Evolutionary conservation across 2,329 filamentous ascomycete species (phyloP), one percentile per base, ranked within the genome.

Genomic region (Zalaria obscura): DNA sequence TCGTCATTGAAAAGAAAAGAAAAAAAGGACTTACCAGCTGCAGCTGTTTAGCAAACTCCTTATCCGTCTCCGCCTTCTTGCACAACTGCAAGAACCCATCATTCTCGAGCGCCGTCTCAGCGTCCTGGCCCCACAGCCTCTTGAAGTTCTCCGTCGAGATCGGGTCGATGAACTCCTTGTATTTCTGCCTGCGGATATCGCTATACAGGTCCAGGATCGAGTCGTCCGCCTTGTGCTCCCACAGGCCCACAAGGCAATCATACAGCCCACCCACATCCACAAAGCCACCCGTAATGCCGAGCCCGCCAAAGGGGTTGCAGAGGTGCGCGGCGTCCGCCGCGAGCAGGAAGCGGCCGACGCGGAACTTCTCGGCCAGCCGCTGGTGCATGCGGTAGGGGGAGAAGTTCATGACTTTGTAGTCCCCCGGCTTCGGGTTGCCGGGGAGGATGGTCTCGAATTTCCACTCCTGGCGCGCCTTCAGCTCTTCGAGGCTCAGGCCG

Each of bases 321-420:
- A 53, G 38, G 45, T 65, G 62, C n/a, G 62, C 62, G 8, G 62
- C 61, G 45, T 64, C 62, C 3, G 61, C 62, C n/a, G 55, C 50
- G 2, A 65, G 40, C 11, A 59, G 47, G 4, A 62, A 54, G 5
- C 56, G 50, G 1, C 56, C 57, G 10, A 50, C 50, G 42, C 52
- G 52, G n/a, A 64, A 49, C 5, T 47, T 54, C 8, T 53, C 46
- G 4, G 54, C 60, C 27, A 57, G 56, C 1, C 59, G 48, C 48
- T 65, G 63, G 42, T 65, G 62, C 34, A 62, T 60, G 40, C 58
- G 58, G 45, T 65, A 66, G 4, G 63, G 62, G 6, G 59, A 59
- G 32, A 64, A 47, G 6, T 56, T 51, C 7, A 57, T 47, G 1
- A 66, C 45, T 25, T 59, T 49, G 36, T 60, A 65, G 36, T 48